phyloP scores from a whole-genome alignment of 2,329 filamentous ascomycete genomes.

The Fusarium keratoplasticum region DNA sequence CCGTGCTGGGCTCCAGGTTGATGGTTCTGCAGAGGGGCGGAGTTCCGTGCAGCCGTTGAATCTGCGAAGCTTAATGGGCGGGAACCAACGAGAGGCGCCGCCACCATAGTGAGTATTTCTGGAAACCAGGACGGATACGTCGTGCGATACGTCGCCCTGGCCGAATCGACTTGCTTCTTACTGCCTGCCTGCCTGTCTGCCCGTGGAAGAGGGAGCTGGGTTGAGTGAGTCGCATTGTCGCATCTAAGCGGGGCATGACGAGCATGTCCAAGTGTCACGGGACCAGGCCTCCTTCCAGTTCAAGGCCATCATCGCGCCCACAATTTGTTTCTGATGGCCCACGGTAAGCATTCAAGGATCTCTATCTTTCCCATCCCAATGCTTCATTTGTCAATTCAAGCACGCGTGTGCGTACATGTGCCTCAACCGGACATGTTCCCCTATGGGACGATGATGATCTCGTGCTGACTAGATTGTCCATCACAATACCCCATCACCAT shows the following conservation, averaged over 20 bases:
- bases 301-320: constrained; percentile 14
- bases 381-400: not conserved
- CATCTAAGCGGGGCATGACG: constrained; percentile 13
- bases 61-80: constrained; percentile 1
- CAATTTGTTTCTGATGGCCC: constrained; percentile 33
- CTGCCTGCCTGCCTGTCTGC: not conserved
- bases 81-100: constrained; percentile 25
- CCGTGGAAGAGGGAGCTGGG: not conserved
- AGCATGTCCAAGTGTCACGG: constrained; percentile 22
- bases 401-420: not conserved
- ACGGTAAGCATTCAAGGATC: not conserved
- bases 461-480: not conserved
- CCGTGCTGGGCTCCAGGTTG: constrained; percentile 24
- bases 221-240: constrained; percentile 4
- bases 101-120: constrained; percentile 5
- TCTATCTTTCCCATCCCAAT: not conserved
- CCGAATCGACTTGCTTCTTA: not conserved
- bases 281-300: constrained; percentile 13
- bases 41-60: constrained; percentile 15
- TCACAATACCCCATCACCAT: constrained; percentile 10
- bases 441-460: not conserved
- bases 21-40: not conserved
- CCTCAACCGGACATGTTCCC: not conserved
- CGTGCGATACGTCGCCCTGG: constrained; percentile 9
- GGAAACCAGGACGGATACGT: not conserved